Conservation (phyloP, 805 yeast genomes). For the Wickerhamomyces subpelliculosus region DNA sequence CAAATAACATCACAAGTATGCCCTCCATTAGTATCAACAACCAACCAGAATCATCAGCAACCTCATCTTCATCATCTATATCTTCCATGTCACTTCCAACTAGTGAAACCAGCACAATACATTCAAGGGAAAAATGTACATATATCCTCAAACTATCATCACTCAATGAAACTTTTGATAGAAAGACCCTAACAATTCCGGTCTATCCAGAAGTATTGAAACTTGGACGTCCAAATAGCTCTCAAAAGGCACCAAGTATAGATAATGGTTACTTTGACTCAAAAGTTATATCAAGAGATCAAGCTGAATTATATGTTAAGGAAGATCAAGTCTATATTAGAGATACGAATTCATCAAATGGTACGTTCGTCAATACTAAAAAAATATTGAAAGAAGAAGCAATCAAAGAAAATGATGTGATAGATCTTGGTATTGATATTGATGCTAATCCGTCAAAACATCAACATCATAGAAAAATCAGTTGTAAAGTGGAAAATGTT, state of each 20-base stretch:
- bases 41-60: background rate
- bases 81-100: background rate
- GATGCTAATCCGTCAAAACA: slow-evolving; percentile 39
- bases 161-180: slow-evolving; percentile 73
- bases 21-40: no score
- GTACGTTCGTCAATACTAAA: slow-evolving; percentile 80
- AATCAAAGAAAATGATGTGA: slow-evolving; percentile 70
- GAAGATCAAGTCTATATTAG: slow-evolving; percentile 67
- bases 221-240: slow-evolving; percentile 80
- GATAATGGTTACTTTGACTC: slow-evolving; percentile 94
- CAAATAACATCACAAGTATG: background rate
- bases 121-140: slow-evolving; percentile 23
- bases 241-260: slow-evolving; percentile 45
- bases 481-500: slow-evolving; percentile 74
- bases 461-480: slow-evolving; percentile 76
- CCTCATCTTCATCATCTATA: background rate
- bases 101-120: background rate
- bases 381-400: slow-evolving; percentile 56
- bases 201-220: slow-evolving; percentile 74
- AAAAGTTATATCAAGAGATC: slow-evolving; percentile 85
- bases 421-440: slow-evolving; percentile 92
- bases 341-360: slow-evolving; percentile 89
- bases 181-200: slow-evolving; percentile 76
- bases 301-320: slow-evolving; percentile 84
- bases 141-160: slow-evolving; percentile 70